A percentile compares a stretch with the other conserved stretches of the same genome.
Conservation (phyloP, 2,329 filamentous ascomycete genomes). For the Botryotinia calthae region DNA sequence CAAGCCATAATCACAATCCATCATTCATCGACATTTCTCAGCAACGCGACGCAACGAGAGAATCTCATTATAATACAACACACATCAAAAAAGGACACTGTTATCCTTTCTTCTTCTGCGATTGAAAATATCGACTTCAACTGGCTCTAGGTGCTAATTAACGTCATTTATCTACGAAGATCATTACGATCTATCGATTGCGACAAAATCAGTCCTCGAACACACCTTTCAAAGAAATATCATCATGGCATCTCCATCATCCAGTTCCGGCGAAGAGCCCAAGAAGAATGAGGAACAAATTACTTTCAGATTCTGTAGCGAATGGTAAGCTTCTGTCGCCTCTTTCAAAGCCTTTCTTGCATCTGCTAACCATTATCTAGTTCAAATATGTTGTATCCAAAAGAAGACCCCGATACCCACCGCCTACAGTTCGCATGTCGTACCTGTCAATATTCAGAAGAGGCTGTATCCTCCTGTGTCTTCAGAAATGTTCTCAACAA, state of each 20-base stretch:
- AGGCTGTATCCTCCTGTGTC: slow-evolving; percentile 83
- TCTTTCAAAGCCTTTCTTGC: slow-evolving; percentile 21
- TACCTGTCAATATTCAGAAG: slow-evolving; percentile 88
- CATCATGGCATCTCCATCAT: slow-evolving; percentile 57
- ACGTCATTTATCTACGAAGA: background rate
- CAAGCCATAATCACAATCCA: background rate
- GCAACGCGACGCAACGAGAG: background rate
- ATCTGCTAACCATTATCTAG: slow-evolving; percentile 43
- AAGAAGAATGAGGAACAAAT: slow-evolving; percentile 69
- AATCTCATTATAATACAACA: background rate
- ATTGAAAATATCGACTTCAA: background rate
- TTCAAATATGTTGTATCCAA: slow-evolving; percentile 96
- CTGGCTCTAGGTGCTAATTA: background rate
- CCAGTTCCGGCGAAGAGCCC: slow-evolving; percentile 45
- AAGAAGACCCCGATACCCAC: slow-evolving; percentile 82
- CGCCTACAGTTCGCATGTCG: slow-evolving; percentile 93
- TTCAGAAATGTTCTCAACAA: slow-evolving; percentile 94
- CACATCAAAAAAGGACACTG: background rate
- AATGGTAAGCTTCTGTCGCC: slow-evolving; percentile 61
- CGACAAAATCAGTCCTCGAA: background rate
- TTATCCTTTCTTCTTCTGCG: background rate
- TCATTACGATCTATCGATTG: background rate
- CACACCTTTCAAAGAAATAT: slow-evolving; percentile 2
- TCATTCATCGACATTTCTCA: slow-evolving; percentile 18
- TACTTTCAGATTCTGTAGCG: slow-evolving; percentile 95